Percentiles rank a stretch among this genome's conserved stretches.
Evolutionary conservation across 768 basidiomycete genomes (phyloP).

Genomic region (Rubroboletus pulcherrimus): DNA sequence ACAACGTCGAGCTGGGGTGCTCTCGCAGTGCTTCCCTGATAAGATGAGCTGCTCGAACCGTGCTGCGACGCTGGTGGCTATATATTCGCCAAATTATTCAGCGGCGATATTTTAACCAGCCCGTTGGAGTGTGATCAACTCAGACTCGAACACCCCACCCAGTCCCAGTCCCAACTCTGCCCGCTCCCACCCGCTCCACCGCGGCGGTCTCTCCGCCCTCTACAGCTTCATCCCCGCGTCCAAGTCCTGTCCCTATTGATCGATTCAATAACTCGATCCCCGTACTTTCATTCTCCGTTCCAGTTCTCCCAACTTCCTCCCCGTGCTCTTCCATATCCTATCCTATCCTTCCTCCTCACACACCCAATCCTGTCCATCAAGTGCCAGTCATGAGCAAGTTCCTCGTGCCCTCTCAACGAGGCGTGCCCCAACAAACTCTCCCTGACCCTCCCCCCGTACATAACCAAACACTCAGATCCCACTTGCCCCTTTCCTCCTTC

Average conservation of each 20-base stretch:
- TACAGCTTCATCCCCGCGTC: slow-evolving; percentile 1
- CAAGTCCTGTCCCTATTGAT: slow-evolving; percentile 8
- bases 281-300: slow-evolving; percentile 18
- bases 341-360: slow-evolving; percentile 21
- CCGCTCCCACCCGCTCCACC: not conserved
- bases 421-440: slow-evolving; percentile 25
- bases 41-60: not conserved
- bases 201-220: not conserved
- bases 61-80: slow-evolving; percentile 4
- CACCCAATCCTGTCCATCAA: slow-evolving; percentile 22
- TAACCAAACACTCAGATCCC: slow-evolving; percentile 33
- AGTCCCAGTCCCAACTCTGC: not conserved
- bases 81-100: slow-evolving; percentile 20
- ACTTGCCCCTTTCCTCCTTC: slow-evolving; percentile 38
- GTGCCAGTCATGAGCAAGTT: slow-evolving; percentile 28
- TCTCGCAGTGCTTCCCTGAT: not conserved
- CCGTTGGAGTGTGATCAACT: slow-evolving; percentile 16
- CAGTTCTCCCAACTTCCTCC: not conserved
- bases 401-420: slow-evolving; percentile 35
- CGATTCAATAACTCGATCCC: slow-evolving; percentile 16
- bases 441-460: slow-evolving; percentile 28
- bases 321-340: slow-evolving; percentile 14
- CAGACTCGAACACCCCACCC: slow-evolving; percentile 17
- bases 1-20: not conserved
- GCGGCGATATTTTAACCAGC: slow-evolving; percentile 23